Conservation (phyloP, 768 basidiomycete genomes). For the Russula virescens region DNA sequence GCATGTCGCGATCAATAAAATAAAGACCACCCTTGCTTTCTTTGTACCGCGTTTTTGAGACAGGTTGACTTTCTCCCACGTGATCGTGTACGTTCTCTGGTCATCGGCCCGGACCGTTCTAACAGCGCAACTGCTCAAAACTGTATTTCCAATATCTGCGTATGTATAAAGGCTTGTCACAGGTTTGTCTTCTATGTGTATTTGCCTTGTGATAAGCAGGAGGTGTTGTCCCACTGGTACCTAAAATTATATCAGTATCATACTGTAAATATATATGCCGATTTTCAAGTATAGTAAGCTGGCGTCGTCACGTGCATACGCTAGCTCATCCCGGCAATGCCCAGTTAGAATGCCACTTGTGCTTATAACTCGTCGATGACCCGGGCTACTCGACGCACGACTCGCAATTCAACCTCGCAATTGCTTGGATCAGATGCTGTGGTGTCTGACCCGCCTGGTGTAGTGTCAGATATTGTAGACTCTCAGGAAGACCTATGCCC, state of each 20-base stretch:
- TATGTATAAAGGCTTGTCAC: too few relatives aligned
- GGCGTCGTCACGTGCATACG: not conserved
- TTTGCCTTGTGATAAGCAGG: too few relatives aligned
- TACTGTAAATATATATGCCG: too few relatives aligned
- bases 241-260: too few relatives aligned
- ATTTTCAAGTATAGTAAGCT: too few relatives aligned
- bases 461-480: not conserved
- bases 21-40: not conserved
- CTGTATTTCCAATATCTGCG: too few relatives aligned
- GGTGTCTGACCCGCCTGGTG: not conserved
- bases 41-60: constrained; percentile 2
- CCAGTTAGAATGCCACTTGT: not conserved
- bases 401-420: constrained; percentile 8
- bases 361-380: constrained; percentile 5
- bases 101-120: too few relatives aligned
- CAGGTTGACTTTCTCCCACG: constrained; percentile 20
- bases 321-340: not conserved
- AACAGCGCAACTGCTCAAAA: too few relatives aligned
- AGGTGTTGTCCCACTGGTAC: too few relatives aligned
- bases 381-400: constrained; percentile 12
- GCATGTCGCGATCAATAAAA: constrained; percentile 37
- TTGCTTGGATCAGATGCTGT: not conserved
- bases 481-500: constrained; percentile 20
- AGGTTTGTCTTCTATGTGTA: too few relatives aligned
- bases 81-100: constrained; percentile 13